A percentile compares a stretch with the other conserved stretches of the same genome.
Conservation (phyloP, 768 basidiomycete species). For the Mycena galericulata region DNA sequence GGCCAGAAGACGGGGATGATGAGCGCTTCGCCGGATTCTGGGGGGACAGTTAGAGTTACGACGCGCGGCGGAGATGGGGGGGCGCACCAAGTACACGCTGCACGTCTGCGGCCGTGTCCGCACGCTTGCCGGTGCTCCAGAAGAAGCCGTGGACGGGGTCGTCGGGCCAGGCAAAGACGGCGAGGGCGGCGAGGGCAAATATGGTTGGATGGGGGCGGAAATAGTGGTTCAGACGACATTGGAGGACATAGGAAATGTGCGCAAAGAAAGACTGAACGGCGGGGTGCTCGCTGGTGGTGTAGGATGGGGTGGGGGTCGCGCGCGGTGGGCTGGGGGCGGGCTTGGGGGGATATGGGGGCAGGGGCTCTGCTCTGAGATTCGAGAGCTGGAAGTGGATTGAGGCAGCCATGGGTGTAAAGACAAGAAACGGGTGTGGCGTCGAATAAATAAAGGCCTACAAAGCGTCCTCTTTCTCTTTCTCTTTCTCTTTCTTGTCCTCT, state of each 20-base stretch:
- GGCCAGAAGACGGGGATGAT: conserved; percentile 19
- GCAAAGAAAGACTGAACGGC: conserved; percentile 42
- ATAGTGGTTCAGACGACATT: conserved; percentile 33
- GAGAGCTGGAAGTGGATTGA: background rate
- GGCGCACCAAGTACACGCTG: conserved; percentile 42
- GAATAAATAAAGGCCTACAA: too few species aligned
- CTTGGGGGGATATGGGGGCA: background rate
- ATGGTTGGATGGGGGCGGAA: conserved; percentile 44
- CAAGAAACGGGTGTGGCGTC: too few species aligned
- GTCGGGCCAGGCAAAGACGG: conserved; percentile 64
- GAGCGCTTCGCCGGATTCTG: conserved; percentile 26
- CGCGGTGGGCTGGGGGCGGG: conserved; percentile 4
- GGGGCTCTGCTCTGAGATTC: background rate
- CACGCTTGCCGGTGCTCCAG: conserved; percentile 66
- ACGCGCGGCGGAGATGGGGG: background rate
- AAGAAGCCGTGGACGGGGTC: conserved; percentile 74
- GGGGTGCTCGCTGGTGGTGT: conserved; percentile 7
- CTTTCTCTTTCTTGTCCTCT: background rate
- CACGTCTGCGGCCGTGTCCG: conserved; percentile 62
- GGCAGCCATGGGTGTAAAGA: too few species aligned
- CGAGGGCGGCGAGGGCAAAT: conserved; percentile 70
- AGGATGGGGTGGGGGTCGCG: background rate
- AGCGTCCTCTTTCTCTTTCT: background rate
- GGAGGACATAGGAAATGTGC: conserved; percentile 46
- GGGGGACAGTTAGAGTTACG: background rate